phyloP scores from a whole-genome alignment of 2,329 filamentous ascomycete species.

The Penicillium oxalicum region DNA sequence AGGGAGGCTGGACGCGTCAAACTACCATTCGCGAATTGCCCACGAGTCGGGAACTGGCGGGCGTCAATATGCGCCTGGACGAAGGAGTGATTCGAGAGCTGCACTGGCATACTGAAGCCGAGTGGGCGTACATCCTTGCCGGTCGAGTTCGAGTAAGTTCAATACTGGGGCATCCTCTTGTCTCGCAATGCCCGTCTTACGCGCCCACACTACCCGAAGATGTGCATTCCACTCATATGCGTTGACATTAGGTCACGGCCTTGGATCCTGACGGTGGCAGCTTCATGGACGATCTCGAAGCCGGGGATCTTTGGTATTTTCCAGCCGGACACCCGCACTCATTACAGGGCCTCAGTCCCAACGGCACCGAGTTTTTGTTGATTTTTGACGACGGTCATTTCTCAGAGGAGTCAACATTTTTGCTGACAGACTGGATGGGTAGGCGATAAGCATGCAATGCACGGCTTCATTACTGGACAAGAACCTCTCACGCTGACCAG shows the following conservation, averaged over 20 bases:
- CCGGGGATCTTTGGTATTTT: slow-evolving; percentile 74
- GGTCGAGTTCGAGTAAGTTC: slow-evolving; percentile 54
- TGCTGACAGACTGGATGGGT: slow-evolving; percentile 68
- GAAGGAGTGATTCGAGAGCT: slow-evolving; percentile 68
- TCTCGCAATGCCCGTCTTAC: no score
- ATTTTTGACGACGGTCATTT: slow-evolving; percentile 56
- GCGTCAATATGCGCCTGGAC: slow-evolving; percentile 72
- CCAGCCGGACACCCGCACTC: slow-evolving; percentile 69
- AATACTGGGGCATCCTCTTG: no score
- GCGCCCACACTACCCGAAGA: background rate
- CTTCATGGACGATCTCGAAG: slow-evolving; percentile 68
- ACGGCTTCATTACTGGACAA: no score
- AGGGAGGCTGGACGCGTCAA: slow-evolving; percentile 71
- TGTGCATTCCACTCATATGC: background rate
- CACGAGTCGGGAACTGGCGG: slow-evolving; percentile 58
- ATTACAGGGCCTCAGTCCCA: slow-evolving; percentile 60
- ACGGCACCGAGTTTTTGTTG: slow-evolving; percentile 59
- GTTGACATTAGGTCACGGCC: slow-evolving; percentile 48
- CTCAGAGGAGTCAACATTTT: slow-evolving; percentile 62
- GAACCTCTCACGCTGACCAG: background rate
- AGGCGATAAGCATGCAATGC: slow-evolving; percentile 14
- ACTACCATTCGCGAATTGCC: slow-evolving; percentile 44
- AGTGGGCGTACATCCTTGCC: slow-evolving; percentile 70
- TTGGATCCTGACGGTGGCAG: slow-evolving; percentile 68
- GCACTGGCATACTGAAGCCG: slow-evolving; percentile 75